Conservation (phyloP, 768 basidiomycete genomes). For the Boletus rubropictus region DNA sequence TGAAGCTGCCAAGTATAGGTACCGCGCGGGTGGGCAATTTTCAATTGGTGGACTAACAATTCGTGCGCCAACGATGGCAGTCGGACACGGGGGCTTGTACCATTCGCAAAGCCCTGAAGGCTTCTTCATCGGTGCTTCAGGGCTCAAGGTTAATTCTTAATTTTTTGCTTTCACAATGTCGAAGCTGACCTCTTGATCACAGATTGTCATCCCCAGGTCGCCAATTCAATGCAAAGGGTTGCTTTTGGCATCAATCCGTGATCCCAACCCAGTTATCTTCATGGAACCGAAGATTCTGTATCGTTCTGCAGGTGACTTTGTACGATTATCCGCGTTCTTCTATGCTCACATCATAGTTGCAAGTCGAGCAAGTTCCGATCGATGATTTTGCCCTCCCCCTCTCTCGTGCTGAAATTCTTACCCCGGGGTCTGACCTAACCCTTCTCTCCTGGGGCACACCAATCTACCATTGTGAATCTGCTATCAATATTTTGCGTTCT, state of each 20-base stretch:
- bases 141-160: slow-evolving; percentile 59
- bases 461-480: slow-evolving; percentile 82
- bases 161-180: not conserved
- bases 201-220: slow-evolving; percentile 87
- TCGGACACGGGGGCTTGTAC: slow-evolving; percentile 89
- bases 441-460: slow-evolving; percentile 92
- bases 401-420: slow-evolving; percentile 70
- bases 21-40: slow-evolving; percentile 80
- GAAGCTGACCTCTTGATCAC: slow-evolving; percentile 2
- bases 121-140: slow-evolving; percentile 87
- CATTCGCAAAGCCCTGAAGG: slow-evolving; percentile 96
- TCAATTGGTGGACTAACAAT: slow-evolving; percentile 80
- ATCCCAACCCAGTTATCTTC: slow-evolving; percentile 91
- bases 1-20: slow-evolving; percentile 90
- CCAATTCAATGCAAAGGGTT: slow-evolving; percentile 96
- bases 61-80: slow-evolving; percentile 84
- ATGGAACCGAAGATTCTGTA: slow-evolving; percentile 95
- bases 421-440: slow-evolving; percentile 77
- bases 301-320: slow-evolving; percentile 69
- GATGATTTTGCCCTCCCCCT: slow-evolving; percentile 86
- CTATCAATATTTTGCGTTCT: slow-evolving; percentile 63
- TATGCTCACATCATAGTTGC: slow-evolving; percentile 2
- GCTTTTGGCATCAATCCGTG: slow-evolving; percentile 78
- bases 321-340: not conserved
- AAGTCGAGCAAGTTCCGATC: slow-evolving; percentile 88